Evolutionary conservation across 1,139 yeast species (phyloP), one percentile per base, ranked within the genome.

Genomic region (Yamadazyma conglobata): DNA sequence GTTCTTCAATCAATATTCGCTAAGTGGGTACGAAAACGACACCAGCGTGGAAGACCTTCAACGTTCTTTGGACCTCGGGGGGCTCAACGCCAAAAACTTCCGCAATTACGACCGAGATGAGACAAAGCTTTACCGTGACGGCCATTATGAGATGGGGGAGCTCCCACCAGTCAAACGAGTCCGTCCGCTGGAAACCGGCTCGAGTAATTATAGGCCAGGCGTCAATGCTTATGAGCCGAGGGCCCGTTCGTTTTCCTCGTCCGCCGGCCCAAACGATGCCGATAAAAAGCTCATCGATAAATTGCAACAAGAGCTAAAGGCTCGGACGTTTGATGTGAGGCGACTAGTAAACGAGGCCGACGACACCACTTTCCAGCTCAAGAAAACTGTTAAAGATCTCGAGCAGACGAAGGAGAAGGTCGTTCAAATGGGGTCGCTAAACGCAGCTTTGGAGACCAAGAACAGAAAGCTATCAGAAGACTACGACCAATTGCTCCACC

Each of bases 1-100:
- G 4, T 40, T 42, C 17, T 39, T 43, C 26, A 34, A 33, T 16
- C 31, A 31, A 15, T 43, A 43, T 33, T 35, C 44, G 1, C 27
- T 44, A 10, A 25, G 18, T 19, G 34, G 32, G 10, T 44, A 35
- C 25, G 42, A 36, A 15, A 30, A 34, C 19, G 25, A 30, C 14
- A 30, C 33, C 10, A 28, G 33, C 15, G 25, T 34, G 5, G 38
- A 34, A 2, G 35, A 34, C 4, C 27, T 38, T 8, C 27, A 22
- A 15, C 25, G 22, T 6, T 38, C 39, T 6, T 19, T 37, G 2
- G 12, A 25, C 4, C n/a, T 37, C 23, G 20, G 15, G 4, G 31
- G 30, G 13, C 16, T 25, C 20, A 14, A 22, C 7, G 10, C 23
- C 31, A 34, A 13, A 34, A 31, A 15, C 24, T 35, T 5, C 17